phyloP scores from a whole-genome alignment of 2,329 filamentous ascomycete genomes.

The Penicillium sp. region DNA sequence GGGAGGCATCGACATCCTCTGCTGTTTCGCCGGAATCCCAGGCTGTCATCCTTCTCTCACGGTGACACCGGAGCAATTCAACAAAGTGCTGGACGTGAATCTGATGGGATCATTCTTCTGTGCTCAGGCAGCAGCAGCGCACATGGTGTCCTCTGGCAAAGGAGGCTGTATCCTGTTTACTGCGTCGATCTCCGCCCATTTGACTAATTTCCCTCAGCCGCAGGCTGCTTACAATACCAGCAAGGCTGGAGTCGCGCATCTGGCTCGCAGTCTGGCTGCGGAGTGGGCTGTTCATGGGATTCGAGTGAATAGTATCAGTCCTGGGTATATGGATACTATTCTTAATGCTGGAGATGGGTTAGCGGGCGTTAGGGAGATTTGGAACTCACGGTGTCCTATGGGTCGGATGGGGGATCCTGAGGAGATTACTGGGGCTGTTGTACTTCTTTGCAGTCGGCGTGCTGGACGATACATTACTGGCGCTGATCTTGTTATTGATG shows the following conservation, averaged over 20 bases:
- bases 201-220: slow-evolving; percentile 68
- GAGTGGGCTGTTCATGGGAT: slow-evolving; percentile 72
- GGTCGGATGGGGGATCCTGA: slow-evolving; percentile 62
- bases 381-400: slow-evolving; percentile 59
- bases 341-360: slow-evolving; percentile 64
- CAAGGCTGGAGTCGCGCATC: slow-evolving; percentile 62
- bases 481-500: slow-evolving; percentile 63
- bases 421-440: slow-evolving; percentile 60
- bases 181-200: slow-evolving; percentile 64
- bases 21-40: slow-evolving; percentile 67
- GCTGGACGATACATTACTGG: slow-evolving; percentile 67
- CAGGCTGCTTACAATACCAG: slow-evolving; percentile 69
- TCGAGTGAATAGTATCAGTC: slow-evolving; percentile 65
- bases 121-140: slow-evolving; percentile 59
- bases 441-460: slow-evolving; percentile 55
- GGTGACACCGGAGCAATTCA: slow-evolving; percentile 57
- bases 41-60: slow-evolving; percentile 59
- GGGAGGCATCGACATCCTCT: slow-evolving; percentile 54
- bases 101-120: slow-evolving; percentile 66
- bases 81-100: slow-evolving; percentile 66
- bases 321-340: slow-evolving; percentile 75
- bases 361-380: slow-evolving; percentile 51
- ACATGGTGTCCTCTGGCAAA: slow-evolving; percentile 24
- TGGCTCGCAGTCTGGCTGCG: slow-evolving; percentile 63
- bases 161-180: slow-evolving; percentile 57